Conservation (phyloP, 2,329 filamentous ascomycete species). For the Aspergillus carbonarius region DNA sequence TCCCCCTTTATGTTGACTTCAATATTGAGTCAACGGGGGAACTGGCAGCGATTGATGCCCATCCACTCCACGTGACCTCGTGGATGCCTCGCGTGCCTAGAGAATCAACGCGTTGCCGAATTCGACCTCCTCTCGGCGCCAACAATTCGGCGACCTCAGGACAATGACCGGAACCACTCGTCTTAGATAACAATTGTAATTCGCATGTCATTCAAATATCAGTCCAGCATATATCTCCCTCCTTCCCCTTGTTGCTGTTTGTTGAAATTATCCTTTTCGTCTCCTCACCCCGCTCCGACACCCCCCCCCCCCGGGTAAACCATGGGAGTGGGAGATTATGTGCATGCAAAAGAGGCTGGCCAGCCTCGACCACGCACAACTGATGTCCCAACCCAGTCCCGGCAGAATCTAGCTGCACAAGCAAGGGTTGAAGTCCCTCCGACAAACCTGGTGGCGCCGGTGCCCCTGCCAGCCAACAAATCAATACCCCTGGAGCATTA, state of each 20-base stretch:
- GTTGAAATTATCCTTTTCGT: neutral
- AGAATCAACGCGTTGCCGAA: constrained; percentile 11
- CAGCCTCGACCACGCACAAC: constrained; percentile 27
- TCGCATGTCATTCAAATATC: too few species aligned
- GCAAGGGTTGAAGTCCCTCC: constrained; percentile 36
- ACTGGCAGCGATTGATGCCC: neutral
- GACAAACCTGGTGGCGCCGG: constrained; percentile 24
- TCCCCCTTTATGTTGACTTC: neutral
- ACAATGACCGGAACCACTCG: constrained; percentile 4
- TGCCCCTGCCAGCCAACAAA: constrained; percentile 17
- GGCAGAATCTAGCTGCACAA: constrained; percentile 36
- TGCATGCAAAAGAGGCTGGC: constrained; percentile 39
- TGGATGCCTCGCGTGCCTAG: constrained; percentile 27
- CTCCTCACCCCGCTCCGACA: constrained; percentile 1
- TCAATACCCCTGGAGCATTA: constrained; percentile 17
- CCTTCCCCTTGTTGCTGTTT: neutral
- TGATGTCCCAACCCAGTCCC: constrained; percentile 26
- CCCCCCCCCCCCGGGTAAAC: constrained; percentile 16
- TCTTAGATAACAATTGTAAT: neutral
- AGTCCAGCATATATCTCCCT: neutral
- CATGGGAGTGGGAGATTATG: constrained; percentile 45
- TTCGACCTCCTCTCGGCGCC: constrained; percentile 1
- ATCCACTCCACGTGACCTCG: constrained; percentile 30
- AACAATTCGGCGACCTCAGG: neutral
- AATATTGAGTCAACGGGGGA: neutral